Base-by-base conservation (phyloP, 2,329 filamentous ascomycete genomes). In the Colletotrichum sojae region DNA sequence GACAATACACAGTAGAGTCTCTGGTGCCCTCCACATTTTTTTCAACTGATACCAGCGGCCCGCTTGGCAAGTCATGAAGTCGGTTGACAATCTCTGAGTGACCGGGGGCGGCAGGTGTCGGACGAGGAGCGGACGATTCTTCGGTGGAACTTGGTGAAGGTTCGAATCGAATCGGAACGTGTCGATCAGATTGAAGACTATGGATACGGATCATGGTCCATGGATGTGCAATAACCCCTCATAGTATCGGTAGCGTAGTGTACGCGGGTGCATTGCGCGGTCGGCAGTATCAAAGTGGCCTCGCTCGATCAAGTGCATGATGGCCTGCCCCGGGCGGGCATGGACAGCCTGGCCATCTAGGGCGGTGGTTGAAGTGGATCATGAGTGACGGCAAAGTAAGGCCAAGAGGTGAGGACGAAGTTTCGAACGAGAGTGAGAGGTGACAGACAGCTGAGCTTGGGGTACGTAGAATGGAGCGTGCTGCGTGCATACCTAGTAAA, bases 301-400 rank as follows among this genome's bases (percentile, higher is more conserved):
- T 43, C 53, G 48, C 46, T 65, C 45, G 51, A 66, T 57, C 59
- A 52, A 31, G 55, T 66, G 66, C 62, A 66, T 60, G 15, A 36
- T 39, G 27, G 62, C 62, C 43, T 69, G 45, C 36, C 62, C 45
- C 51, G 43, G 61, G 9, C 52, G 40, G 62, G 51, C 66, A 69
- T 54, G 55, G 66, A 69, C 55, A 56, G 62, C 55, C 61, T 43
- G 55, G 27, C 31, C 31, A 36, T 36, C 51, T 69, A 40, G 45
- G 43, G 31, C 27, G 52, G 45, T 53, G 39, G 53, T 31, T 36
- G 55, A 46, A 45, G 60, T 69, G 61, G 60, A 58, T 58, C 13
- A 36, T 8, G 31, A 36, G 31, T 36, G 45, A 46, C 45, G 8
- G 25, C 27, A 39, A 31, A 43, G 36, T 6, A 8, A 43, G 10